These are phyloP conservation scores for Clavariopsis aquatica DNA, from an alignment of 495 filamentous ascomycete species.

Conservation along the genomic window DNA sequence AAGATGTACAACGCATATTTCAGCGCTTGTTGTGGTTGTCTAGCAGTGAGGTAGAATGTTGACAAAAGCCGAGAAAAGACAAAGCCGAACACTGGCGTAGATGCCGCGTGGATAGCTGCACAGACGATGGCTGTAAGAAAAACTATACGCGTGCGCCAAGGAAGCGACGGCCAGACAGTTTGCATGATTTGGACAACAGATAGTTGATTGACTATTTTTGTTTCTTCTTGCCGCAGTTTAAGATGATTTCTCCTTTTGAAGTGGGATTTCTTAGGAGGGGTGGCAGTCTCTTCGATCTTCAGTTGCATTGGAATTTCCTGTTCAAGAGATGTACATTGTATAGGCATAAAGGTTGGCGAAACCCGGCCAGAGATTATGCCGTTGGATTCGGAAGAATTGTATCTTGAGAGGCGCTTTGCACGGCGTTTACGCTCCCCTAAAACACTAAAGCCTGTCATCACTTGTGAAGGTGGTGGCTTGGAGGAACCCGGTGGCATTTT, in stretches of 20 bases:
- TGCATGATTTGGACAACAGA: conserved; percentile 56
- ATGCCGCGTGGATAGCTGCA: conserved; percentile 64
- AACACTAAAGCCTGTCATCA: neutral
- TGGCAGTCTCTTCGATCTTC: neutral
- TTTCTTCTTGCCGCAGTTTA: neutral
- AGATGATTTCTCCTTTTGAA: neutral
- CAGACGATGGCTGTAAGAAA: conserved; percentile 63
- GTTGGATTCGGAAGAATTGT: neutral
- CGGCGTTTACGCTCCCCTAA: neutral
- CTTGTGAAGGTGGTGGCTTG: neutral
- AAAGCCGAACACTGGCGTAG: conserved; percentile 76
- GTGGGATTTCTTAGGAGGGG: neutral
- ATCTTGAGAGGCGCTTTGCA: neutral
- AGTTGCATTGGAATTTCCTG: neutral
- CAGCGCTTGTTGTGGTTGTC: conserved; percentile 51
- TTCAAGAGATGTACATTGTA: neutral
- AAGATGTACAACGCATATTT: conserved; percentile 73
- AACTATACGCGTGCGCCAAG: conserved; percentile 51
- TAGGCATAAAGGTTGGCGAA: neutral
- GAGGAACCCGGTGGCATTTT: neutral
- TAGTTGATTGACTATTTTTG: neutral
- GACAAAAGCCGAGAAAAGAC: conserved; percentile 72
- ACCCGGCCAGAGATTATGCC: neutral
- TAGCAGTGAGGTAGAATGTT: conserved; percentile 61
- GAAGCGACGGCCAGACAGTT: conserved; percentile 72